Conservation (phyloP, 768 basidiomycete genomes). For the Lactifluus hygrophoroides region DNA sequence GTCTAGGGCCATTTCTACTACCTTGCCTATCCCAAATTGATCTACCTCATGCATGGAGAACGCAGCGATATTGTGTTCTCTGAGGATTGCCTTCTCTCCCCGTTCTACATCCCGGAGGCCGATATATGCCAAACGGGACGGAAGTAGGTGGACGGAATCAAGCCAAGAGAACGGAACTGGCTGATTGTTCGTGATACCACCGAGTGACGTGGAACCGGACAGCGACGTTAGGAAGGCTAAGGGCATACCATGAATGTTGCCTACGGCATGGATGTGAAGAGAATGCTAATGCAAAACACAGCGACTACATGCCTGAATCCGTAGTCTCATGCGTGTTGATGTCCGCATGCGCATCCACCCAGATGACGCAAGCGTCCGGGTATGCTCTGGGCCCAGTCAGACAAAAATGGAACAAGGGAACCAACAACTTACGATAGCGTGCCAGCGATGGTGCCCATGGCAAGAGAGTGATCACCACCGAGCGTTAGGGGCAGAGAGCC, state of each 20-base stretch:
- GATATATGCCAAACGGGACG: conserved; percentile 87
- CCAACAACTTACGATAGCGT: conserved; percentile 53
- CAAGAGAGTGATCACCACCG: conserved; percentile 93
- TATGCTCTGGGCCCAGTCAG: conserved; percentile 39
- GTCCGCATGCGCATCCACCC: conserved; percentile 97
- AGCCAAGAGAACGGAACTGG: conserved; percentile 41
- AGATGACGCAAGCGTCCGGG: conserved; percentile 80
- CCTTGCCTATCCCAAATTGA: conserved; percentile 84
- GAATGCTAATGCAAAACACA: not conserved
- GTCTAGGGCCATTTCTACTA: conserved; percentile 94
- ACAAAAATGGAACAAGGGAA: conserved; percentile 5
- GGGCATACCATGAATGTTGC: conserved; percentile 98
- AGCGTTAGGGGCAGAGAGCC: conserved; percentile 84
- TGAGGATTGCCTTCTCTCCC: conserved; percentile 82
- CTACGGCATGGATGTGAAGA: conserved; percentile 29
- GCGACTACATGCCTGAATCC: conserved; percentile 44
- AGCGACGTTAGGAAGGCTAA: conserved; percentile 76
- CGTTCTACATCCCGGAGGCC: conserved; percentile 90
- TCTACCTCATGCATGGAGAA: conserved; percentile 60
- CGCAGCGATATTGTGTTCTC: conserved; percentile 70
- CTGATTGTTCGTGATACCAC: not conserved
- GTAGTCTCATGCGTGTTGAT: conserved; percentile 88
- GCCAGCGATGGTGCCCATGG: conserved; percentile 93
- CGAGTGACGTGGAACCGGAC: conserved; percentile 9
- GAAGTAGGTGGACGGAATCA: conserved; percentile 49